Conservation (phyloP, 1,284 basidiomycete species). For the Rhodofomes roseus region DNA sequence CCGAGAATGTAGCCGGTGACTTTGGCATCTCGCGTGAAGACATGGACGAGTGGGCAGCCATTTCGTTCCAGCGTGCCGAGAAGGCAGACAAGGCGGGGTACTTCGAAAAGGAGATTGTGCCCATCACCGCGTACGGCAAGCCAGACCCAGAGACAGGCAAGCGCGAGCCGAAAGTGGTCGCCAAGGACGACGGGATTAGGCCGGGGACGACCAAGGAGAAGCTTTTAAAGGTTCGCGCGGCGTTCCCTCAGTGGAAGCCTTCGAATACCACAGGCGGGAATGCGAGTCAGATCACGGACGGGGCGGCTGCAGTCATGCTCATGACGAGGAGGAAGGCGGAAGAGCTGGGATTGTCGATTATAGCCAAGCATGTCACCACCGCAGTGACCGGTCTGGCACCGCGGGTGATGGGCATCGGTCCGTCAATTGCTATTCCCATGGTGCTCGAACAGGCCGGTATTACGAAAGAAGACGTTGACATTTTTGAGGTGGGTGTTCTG, state of each 20-base stretch:
- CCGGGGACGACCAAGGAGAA: conserved; percentile 71
- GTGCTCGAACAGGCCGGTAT: conserved; percentile 65
- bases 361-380: conserved; percentile 80
- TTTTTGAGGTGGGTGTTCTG: conserved; percentile 61
- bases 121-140: conserved; percentile 63
- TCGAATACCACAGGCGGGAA: conserved; percentile 85
- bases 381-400: conserved; percentile 73
- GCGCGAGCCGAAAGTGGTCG: conserved; percentile 55
- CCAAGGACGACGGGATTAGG: conserved; percentile 82
- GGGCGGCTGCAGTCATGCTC: conserved; percentile 80
- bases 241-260: conserved; percentile 88
- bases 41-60: conserved; percentile 83
- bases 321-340: conserved; percentile 88
- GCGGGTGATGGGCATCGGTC: conserved; percentile 84
- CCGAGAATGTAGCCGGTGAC: conserved; percentile 75
- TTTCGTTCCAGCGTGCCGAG: conserved; percentile 77
- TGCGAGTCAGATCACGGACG: conserved; percentile 86
- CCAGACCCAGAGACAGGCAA: conserved; percentile 48
- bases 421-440: conserved; percentile 68
- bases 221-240: conserved; percentile 67
- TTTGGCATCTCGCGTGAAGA: conserved; percentile 79
- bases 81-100: conserved; percentile 61
- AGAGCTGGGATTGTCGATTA: conserved; percentile 67
- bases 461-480: conserved; percentile 68
- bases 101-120: conserved; percentile 80